Conservation (phyloP, 768 basidiomycete species). For the Thelephora aurantiotincta region DNA sequence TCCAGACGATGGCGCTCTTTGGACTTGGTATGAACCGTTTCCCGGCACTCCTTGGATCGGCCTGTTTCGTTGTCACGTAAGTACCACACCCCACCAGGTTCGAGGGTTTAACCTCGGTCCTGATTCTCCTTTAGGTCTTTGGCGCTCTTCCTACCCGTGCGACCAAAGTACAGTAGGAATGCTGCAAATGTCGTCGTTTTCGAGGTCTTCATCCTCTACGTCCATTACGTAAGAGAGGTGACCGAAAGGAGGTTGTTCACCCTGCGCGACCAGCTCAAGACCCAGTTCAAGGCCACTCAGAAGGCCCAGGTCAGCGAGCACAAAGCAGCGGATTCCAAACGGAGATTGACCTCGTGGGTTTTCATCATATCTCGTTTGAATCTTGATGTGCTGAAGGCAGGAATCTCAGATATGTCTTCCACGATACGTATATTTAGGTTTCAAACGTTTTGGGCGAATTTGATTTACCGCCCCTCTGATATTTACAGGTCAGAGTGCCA, state of each 20-base stretch:
- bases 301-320: constrained; percentile 46
- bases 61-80: constrained; percentile 38
- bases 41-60: constrained; percentile 46
- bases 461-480: constrained; percentile 7
- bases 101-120: background rate
- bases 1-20: constrained; percentile 58
- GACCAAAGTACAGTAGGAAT: constrained; percentile 22
- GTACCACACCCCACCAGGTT: constrained; percentile 11
- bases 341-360: constrained; percentile 66
- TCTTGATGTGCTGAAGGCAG: background rate
- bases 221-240: constrained; percentile 33
- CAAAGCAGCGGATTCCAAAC: constrained; percentile 70
- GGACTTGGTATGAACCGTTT: constrained; percentile 54
- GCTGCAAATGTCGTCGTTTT: constrained; percentile 66
- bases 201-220: constrained; percentile 67
- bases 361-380: constrained; percentile 10
- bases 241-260: constrained; percentile 34
- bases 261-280: constrained; percentile 38
- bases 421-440: constrained; percentile 38
- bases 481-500: constrained; percentile 62
- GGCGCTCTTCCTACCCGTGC: constrained; percentile 27
- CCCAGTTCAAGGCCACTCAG: constrained; percentile 42
- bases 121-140: constrained; percentile 21
- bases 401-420: constrained; percentile 49
- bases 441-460: constrained; percentile 21